Base-by-base conservation (phyloP, 2,329 filamentous ascomycete genomes). In the Ascochyta pisi region DNA sequence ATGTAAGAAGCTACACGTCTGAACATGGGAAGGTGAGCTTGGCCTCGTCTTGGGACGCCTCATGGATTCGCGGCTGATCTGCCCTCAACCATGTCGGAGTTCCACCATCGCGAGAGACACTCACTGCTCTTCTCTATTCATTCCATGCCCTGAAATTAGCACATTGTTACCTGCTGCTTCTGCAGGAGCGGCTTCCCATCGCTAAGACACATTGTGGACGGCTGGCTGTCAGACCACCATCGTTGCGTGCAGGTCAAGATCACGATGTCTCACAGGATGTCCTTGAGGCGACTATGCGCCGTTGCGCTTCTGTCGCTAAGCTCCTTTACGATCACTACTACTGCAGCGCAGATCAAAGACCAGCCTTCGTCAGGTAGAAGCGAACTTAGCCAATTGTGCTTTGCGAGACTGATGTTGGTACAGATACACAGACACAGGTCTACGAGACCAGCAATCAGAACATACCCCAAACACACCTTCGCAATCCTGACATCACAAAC, bases 371-470 rank as follows among this genome's bases (percentile, higher is more conserved):
- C 33, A 27, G 45, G 67, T 68, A 31, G 52, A 37, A 16, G 31
- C 27, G 8, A 23, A 42, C 6, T 19, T 27, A 15, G 12, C n/a
- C 12, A n/a, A 34, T 9, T 16, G 16, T 7, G 19, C 33, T 22
- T 24, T 24, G 27, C 26, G 12, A 46, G 15, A 7, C 54, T 64
- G 29, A 67, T 26, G 9, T 35, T 24, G 22, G 16, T 13, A 15
- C n/a, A 64, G 52, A 54, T 10, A 22, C 22, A 41, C 40, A 37
- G 26, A 39, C 54, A 22, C 16, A 39, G 19, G 54, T 56, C 42
- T 68, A 63, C 26, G 57, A 64, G 48, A 34, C 57, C 41, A 54
- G 58, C 12, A 46, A 57, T 16, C 63, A 67, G 13, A 35, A 66
- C 33, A 43, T 60, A n/a, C 19, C 62, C 13, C 47, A 47, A 13